phyloP scores from a whole-genome alignment of 305 asterid species.

The Fraxinus ornus region DNA sequence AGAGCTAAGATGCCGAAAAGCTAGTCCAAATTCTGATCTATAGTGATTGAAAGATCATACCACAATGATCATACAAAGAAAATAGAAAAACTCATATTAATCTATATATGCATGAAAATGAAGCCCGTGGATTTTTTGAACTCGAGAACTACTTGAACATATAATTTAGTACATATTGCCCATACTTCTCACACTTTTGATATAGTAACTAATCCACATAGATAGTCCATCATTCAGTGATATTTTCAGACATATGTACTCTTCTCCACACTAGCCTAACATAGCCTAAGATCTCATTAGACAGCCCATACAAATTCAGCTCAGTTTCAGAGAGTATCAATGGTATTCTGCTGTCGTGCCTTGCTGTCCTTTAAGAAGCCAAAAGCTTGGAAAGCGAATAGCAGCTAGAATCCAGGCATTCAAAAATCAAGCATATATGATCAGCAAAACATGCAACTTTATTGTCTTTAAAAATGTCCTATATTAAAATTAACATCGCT shows the following conservation, averaged over 20 bases:
- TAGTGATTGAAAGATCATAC: constrained; percentile 2
- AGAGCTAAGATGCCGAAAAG: background rate
- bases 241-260: constrained; percentile 2
- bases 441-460: background rate
- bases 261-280: background rate
- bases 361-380: background rate
- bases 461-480: background rate
- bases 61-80: background rate
- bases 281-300: background rate
- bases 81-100: background rate
- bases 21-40: constrained; percentile 1
- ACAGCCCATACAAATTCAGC: background rate
- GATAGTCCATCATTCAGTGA: background rate
- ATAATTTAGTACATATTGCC: background rate
- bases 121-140: background rate
- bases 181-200: background rate
- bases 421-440: background rate
- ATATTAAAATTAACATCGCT: background rate
- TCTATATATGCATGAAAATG: background rate
- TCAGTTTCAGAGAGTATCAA: background rate
- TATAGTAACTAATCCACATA: background rate
- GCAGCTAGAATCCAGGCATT: background rate
- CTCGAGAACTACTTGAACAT: background rate
- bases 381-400: background rate
- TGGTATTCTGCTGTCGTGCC: background rate